Base-by-base conservation (phyloP, 164 flowering plant genomes). In the Cinnamomum micranthum region DNA sequence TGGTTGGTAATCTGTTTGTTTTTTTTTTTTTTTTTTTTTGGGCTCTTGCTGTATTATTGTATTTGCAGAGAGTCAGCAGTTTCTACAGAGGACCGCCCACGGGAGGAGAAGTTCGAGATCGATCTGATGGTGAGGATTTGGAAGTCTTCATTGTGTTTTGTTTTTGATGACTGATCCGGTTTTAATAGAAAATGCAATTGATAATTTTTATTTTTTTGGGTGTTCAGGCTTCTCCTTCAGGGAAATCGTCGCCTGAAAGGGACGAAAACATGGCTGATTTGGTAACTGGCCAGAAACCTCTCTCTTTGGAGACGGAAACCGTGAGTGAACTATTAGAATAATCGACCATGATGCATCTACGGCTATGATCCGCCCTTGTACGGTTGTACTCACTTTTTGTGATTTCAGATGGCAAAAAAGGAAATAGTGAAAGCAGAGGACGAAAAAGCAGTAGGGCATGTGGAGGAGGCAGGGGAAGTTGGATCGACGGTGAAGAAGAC, bases 111-210 rank as follows among this genome's bases (percentile, higher is more conserved):
- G 77, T 92, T 88, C 70, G 84, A 87, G 86, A 87, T 95, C 80
- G 98, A 95, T 88, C 95, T 95, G 77, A 93, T 92, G 99, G 99
- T 95, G 85, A 76, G 82, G 69, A 75, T 81, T 60, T 60, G 23
- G 64, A 60, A 60, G 17, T 60, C 11, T 20, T 60, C n/a, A 4
- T 41, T 41, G 10, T 4, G 10, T 41, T 41, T 41, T 41, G 47
- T 41, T 41, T 41, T 41, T 41, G 11, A 41, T 41, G 47, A 41
- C 47, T 41, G 47, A 6, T 7, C 47, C 11, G 9, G 47, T 41
- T 41, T 7, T 41, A 1, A 41, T 41, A 6, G 47, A 41, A 41
- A 41, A 41, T 41, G 47, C 47, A 9, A 6, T 41, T 55, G n/a
- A 55, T 55, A 2, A 4, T 55, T 20, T 13, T 33, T 23, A 20